Evolutionary conservation across 768 basidiomycete genomes (phyloP).

Genomic region (Candolleomyces aberdarensis): DNA sequence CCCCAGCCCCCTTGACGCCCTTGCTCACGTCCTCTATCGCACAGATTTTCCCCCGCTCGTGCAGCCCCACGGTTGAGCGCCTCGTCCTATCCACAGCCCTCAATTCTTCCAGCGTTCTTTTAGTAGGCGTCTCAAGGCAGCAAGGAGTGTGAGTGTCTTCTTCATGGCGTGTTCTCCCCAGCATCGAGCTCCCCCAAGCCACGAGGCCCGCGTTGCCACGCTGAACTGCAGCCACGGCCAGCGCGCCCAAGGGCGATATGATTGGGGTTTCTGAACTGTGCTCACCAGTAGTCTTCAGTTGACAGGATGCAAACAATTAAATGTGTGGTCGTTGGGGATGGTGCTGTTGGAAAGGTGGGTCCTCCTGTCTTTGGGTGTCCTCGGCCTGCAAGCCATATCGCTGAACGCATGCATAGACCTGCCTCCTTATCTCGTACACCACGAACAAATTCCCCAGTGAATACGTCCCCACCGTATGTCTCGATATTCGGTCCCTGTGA

Average conservation of each 20-base stretch:
- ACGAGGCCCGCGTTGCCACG: constrained; percentile 41
- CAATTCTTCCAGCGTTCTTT: constrained; percentile 13
- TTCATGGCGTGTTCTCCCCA: constrained; percentile 8
- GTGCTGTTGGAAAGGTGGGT: constrained; percentile 95
- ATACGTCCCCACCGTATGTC: constrained; percentile 94
- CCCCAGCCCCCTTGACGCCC: not conserved
- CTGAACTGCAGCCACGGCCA: constrained; percentile 20
- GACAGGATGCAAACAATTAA: constrained; percentile 91
- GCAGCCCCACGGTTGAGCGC: constrained; percentile 4
- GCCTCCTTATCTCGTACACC: constrained; percentile 94
- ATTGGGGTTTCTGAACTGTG: constrained; percentile 6
- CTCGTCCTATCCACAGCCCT: constrained; percentile 4
- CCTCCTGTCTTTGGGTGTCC: not conserved
- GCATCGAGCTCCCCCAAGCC: constrained; percentile 28
- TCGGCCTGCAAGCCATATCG: not conserved
- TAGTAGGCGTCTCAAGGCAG: constrained; percentile 15
- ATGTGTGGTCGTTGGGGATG: constrained; percentile 96
- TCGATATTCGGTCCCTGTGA: constrained; percentile 19
- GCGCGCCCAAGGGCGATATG: constrained; percentile 26
- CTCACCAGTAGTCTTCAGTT: constrained; percentile 17
- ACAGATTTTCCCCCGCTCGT: constrained; percentile 11
- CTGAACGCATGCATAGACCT: constrained; percentile 57
- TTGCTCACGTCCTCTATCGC: constrained; percentile 4
- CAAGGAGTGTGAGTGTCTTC: constrained; percentile 6
- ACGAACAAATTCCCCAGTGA: constrained; percentile 99